phyloP scores from a whole-genome alignment of 345 rosid species.

The Pistacia atlantica region DNA sequence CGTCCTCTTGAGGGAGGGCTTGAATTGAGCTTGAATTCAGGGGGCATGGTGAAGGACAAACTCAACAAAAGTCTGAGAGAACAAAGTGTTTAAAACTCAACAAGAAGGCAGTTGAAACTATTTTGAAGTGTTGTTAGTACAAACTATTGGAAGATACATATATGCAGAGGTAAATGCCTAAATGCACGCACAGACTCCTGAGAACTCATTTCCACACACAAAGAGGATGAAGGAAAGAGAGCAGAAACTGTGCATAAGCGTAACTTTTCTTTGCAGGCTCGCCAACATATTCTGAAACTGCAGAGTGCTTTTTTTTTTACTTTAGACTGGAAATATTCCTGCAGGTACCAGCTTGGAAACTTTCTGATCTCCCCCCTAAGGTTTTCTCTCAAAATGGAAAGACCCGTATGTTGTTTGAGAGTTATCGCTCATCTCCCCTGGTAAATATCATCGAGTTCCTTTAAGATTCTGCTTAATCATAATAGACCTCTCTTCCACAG shows the following conservation, averaged over 20 bases:
- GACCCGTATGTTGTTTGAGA: too few relatives aligned
- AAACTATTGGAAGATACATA: background rate
- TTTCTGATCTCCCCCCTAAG: too few relatives aligned
- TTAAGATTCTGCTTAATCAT: too few relatives aligned
- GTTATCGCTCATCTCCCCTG: too few relatives aligned
- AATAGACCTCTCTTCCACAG: too few relatives aligned
- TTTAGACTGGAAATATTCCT: too few relatives aligned
- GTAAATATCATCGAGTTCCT: too few relatives aligned
- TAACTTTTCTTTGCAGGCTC: slow-evolving; percentile 76
- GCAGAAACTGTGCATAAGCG: slow-evolving; percentile 51
- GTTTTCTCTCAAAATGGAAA: too few relatives aligned
- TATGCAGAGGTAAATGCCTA: background rate
- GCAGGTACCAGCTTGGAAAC: too few relatives aligned
- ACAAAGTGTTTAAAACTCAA: background rate
- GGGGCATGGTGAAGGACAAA: background rate
- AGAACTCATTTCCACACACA: background rate
- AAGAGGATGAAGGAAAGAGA: background rate
- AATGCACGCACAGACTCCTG: background rate
- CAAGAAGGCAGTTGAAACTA: too few relatives aligned
- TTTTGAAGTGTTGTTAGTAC: background rate
- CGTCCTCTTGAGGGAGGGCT: background rate
- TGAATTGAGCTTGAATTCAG: too few relatives aligned
- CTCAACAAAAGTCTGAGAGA: background rate
- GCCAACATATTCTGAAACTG: slow-evolving; percentile 47
- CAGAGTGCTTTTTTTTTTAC: too few relatives aligned